Percentiles rank a stretch among this genome's conserved stretches.
phyloP scores from a whole-genome alignment of 306 rosid genomes.

The Styphnolobium japonicum region DNA sequence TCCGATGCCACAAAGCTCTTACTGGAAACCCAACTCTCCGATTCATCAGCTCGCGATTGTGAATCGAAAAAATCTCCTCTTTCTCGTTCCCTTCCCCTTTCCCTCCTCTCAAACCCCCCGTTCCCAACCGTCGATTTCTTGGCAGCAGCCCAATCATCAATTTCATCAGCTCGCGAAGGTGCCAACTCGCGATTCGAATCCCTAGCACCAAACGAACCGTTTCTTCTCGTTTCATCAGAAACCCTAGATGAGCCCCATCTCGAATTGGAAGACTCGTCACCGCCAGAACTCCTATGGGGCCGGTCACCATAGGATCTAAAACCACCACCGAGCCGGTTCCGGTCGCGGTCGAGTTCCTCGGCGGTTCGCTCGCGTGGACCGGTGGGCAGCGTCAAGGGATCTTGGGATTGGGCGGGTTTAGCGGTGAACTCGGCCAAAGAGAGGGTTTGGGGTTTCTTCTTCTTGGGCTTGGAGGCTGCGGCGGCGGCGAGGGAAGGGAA shows the following conservation, averaged over 20 bases:
- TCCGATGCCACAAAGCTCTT: conserved; percentile 62
- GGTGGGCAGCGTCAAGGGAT: conserved; percentile 64
- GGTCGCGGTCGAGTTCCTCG: conserved; percentile 71
- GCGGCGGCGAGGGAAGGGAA: conserved; percentile 89
- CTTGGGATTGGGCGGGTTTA: conserved; percentile 36
- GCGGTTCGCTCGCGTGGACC: conserved; percentile 88
- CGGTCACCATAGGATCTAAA: conserved; percentile 52
- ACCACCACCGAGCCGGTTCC: conserved; percentile 62
- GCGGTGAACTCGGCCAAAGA: conserved; percentile 62
- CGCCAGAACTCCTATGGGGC: conserved; percentile 20
- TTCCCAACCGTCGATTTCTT: conserved; percentile 58
- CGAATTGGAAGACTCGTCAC: conserved; percentile 62
- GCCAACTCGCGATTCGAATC: conserved; percentile 55
- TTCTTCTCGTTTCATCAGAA: conserved; percentile 54
- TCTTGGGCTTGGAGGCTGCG: conserved; percentile 70
- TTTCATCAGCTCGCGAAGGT: conserved; percentile 86
- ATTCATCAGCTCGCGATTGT: conserved; percentile 84
- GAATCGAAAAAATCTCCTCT: conserved; percentile 71
- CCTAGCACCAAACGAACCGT: conserved; percentile 42
- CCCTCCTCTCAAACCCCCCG: conserved; percentile 68
- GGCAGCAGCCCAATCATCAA: conserved; percentile 75
- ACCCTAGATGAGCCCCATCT: conserved; percentile 76
- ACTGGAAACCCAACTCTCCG: conserved; percentile 76
- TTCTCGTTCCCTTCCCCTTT: conserved; percentile 17
- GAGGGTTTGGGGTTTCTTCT: conserved; percentile 74